Evolutionary conservation across 441 rosid genomes (phyloP).

Genomic region (Cnidoscolus chayamansa): DNA sequence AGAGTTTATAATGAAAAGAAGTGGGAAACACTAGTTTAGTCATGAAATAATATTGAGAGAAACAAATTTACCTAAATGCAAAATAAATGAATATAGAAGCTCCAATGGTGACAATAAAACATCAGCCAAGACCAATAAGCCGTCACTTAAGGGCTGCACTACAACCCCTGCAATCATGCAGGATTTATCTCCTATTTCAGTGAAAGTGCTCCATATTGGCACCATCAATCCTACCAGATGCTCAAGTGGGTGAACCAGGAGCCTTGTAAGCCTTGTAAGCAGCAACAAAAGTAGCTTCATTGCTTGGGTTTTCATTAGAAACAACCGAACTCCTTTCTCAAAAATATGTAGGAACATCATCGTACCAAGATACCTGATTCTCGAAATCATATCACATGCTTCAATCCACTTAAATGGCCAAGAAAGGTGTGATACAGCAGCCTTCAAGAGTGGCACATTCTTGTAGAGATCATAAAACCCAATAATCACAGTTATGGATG

Average conservation of each 20-base stretch:
- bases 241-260: background rate
- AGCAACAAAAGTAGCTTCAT: background rate
- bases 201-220: conserved; percentile 2
- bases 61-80: conserved; percentile 3
- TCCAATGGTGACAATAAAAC: conserved; percentile 11
- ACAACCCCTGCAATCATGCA: background rate
- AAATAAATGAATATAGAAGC: background rate
- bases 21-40: background rate
- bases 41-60: background rate
- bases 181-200: conserved; percentile 1
- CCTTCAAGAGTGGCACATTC: conserved; percentile 13
- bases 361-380: conserved; percentile 11
- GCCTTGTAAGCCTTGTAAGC: background rate
- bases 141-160: background rate
- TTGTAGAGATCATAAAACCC: conserved; percentile 14
- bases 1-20: background rate
- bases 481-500: conserved; percentile 12
- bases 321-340: conserved; percentile 4
- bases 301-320: background rate
- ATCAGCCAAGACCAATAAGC: background rate
- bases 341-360: conserved; percentile 11
- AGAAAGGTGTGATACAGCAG: conserved; percentile 4
- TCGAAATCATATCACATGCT: conserved; percentile 14
- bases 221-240: background rate
- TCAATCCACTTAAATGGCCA: conserved; percentile 11